phyloP scores from a whole-genome alignment of 2,329 filamentous ascomycete genomes.

The Venturiaceae sp. region DNA sequence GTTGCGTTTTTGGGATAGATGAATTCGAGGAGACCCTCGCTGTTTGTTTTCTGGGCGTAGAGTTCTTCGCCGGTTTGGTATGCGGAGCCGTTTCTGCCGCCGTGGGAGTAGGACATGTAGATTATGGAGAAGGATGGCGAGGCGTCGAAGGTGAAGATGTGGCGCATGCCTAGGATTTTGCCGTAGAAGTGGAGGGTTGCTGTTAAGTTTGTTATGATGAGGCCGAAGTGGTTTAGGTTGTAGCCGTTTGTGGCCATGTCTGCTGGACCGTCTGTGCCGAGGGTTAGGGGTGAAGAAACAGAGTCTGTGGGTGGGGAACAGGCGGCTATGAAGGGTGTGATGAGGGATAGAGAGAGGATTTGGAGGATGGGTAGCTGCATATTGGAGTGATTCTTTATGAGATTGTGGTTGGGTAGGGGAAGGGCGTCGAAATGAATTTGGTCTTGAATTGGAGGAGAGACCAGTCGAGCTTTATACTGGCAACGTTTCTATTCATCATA shows the following conservation, averaged over 20 bases:
- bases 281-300: neutral
- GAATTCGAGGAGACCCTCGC: conserved; percentile 23
- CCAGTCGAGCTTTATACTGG: too few relatives aligned
- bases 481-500: too few relatives aligned
- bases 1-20: neutral
- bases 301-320: conserved; percentile 1
- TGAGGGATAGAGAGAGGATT: neutral
- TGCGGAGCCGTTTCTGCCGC: conserved; percentile 28
- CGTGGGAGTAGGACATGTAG: conserved; percentile 27
- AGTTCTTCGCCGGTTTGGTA: conserved; percentile 26
- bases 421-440: neutral
- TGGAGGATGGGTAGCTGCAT: neutral
- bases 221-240: conserved; percentile 25
- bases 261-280: conserved; percentile 17
- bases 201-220: conserved; percentile 22
- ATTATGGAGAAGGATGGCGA: conserved; percentile 20
- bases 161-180: conserved; percentile 23
- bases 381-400: neutral
- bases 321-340: neutral
- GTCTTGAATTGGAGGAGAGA: too few relatives aligned
- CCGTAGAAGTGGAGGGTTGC: conserved; percentile 24
- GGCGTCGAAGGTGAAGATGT: conserved; percentile 23
- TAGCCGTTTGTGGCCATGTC: conserved; percentile 23
- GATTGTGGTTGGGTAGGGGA: neutral
- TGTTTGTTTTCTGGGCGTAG: conserved; percentile 24